phyloP scores from a whole-genome alignment of 2,329 filamentous ascomycete species.

The Dothideomycetes sp. region DNA sequence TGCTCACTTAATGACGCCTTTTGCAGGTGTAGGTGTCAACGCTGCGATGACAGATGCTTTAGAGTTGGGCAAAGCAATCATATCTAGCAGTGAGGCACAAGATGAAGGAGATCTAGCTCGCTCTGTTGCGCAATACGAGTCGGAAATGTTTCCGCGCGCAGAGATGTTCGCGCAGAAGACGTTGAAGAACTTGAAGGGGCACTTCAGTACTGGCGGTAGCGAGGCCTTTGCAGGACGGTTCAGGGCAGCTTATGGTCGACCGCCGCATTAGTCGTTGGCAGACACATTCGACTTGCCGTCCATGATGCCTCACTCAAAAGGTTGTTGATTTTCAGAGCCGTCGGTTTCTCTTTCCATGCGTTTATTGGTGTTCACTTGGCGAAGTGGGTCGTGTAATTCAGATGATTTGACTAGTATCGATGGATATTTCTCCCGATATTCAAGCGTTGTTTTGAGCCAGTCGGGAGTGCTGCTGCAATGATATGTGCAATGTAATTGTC shows the following conservation, averaged over 20 bases:
- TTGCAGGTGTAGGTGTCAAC: slow-evolving; percentile 50
- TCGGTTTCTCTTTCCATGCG: too few relatives aligned
- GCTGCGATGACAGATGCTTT: slow-evolving; percentile 44
- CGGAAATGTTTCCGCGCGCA: slow-evolving; percentile 19
- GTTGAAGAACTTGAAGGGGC: neutral
- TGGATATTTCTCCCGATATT: too few relatives aligned
- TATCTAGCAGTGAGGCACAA: slow-evolving; percentile 10
- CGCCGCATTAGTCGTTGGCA: neutral
- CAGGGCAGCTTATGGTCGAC: neutral
- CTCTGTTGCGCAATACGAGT: slow-evolving; percentile 20
- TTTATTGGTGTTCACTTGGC: too few relatives aligned
- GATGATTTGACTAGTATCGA: too few relatives aligned
- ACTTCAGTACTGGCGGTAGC: neutral
- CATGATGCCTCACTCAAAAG: too few relatives aligned
- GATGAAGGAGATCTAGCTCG: slow-evolving; percentile 14
- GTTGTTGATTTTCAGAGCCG: too few relatives aligned
- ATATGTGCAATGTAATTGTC: too few relatives aligned
- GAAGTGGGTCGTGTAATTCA: too few relatives aligned
- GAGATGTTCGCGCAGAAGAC: neutral
- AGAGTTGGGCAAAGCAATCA: slow-evolving; percentile 35
- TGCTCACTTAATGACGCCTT: slow-evolving; percentile 43
- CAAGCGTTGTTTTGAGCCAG: too few relatives aligned
- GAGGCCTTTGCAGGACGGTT: neutral
- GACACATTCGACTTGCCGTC: too few relatives aligned
- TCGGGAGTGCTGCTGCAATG: too few relatives aligned